Percentiles rank a stretch among this genome's conserved stretches.
Conservation (phyloP, 2,329 filamentous ascomycete genomes). For the Sporothrix luriei region DNA sequence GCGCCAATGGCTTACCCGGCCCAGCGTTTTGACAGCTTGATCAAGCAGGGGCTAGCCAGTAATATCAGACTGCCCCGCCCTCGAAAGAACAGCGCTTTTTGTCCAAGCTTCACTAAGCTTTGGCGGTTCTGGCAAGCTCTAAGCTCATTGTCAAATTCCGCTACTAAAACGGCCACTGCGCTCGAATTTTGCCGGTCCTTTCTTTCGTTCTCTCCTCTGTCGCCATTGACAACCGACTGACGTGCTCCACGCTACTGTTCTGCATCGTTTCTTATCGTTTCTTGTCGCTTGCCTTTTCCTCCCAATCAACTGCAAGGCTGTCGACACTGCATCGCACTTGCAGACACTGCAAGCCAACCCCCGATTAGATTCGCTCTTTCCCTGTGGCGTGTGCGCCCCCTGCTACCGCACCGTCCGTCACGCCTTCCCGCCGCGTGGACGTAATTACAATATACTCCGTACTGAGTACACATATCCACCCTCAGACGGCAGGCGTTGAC, state of each 20-base stretch:
- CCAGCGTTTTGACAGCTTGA: background rate
- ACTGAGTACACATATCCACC: no score
- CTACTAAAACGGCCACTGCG: background rate
- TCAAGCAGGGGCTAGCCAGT: background rate
- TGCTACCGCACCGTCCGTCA: constrained; percentile 2
- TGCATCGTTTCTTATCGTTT: background rate
- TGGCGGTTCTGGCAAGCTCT: background rate
- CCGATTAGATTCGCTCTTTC: constrained; percentile 21
- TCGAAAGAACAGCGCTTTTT: background rate
- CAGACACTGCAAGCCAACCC: background rate
- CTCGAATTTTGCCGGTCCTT: background rate
- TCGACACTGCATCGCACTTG: constrained; percentile 2
- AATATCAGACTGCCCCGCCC: constrained; percentile 10
- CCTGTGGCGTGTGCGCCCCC: constrained; percentile 9
- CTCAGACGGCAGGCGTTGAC: background rate
- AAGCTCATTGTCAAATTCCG: background rate
- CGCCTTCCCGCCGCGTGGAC: background rate
- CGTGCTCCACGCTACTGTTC: constrained; percentile 19
- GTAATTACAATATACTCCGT: background rate
- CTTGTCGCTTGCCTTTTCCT: background rate
- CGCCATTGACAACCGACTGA: constrained; percentile 25
- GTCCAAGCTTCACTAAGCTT: constrained; percentile 8
- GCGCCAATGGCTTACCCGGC: background rate
- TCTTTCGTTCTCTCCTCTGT: constrained; percentile 6
- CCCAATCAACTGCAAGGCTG: constrained; percentile 16